phyloP scores from a whole-genome alignment of 2,329 filamentous ascomycete genomes.

The Fonsecaea nubica region DNA sequence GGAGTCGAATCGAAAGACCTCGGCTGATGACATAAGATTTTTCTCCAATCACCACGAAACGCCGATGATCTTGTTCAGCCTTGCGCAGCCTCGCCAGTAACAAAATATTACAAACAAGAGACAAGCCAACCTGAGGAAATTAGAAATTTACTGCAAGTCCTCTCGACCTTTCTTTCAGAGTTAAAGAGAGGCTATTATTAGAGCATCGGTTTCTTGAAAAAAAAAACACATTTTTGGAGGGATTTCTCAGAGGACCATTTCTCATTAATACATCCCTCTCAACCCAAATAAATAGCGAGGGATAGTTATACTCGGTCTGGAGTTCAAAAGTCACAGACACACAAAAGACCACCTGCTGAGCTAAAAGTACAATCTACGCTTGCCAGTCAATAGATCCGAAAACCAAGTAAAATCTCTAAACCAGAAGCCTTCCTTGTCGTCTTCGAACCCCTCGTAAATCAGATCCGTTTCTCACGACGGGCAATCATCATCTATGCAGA shows the following conservation, averaged over 20 bases:
- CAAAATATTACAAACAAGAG: neutral
- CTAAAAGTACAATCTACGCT: neutral
- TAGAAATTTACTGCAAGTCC: no score
- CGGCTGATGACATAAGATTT: constrained; percentile 6
- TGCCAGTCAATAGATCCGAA: neutral
- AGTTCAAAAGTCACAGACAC: no score
- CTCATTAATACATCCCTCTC: no score
- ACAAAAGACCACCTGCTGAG: no score
- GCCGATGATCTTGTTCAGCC: neutral
- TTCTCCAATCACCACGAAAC: neutral
- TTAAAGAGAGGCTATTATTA: no score
- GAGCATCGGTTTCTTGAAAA: no score
- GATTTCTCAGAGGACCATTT: no score
- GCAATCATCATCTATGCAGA: neutral
- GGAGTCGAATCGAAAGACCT: neutral
- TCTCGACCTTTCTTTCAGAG: no score
- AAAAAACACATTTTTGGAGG: no score
- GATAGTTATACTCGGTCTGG: no score
- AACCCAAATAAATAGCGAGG: no score
- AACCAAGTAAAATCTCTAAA: neutral
- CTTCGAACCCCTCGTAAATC: neutral
- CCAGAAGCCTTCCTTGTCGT: neutral
- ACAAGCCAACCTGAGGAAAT: no score
- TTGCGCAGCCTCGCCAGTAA: neutral
- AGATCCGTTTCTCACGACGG: neutral